A percentile compares a stretch with the other conserved stretches of the same genome.
Evolutionary conservation across 1,139 yeast species (phyloP).

Genomic region (Nematodospora anomalae): DNA sequence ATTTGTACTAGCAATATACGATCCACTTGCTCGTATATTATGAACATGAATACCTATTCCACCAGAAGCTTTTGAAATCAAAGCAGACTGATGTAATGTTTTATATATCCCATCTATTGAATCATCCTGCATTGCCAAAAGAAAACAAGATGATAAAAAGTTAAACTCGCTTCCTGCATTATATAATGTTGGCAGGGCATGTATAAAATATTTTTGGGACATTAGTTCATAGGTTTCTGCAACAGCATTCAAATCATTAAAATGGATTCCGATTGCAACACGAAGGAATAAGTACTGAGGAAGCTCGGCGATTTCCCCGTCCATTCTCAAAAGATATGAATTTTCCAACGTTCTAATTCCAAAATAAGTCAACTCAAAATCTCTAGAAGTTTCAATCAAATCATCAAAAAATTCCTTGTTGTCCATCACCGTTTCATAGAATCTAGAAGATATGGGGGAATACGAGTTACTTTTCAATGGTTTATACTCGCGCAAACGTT

Average conservation of each 20-base stretch:
- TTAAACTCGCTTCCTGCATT: conserved; percentile 53
- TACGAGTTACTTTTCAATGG: conserved; percentile 14
- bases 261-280: conserved; percentile 55
- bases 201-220: conserved; percentile 53
- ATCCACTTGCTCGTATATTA: conserved; percentile 51
- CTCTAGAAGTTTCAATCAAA: conserved; percentile 38
- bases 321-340: conserved; percentile 42
- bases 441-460: conserved; percentile 24
- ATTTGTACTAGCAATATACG: conserved; percentile 53
- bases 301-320: conserved; percentile 42
- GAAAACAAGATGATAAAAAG: conserved; percentile 54
- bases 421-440: conserved; percentile 31
- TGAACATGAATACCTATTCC: conserved; percentile 61
- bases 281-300: conserved; percentile 54
- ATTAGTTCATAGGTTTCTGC: conserved; percentile 51
- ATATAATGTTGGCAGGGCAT: conserved; percentile 57
- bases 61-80: conserved; percentile 59
- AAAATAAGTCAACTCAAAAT: conserved; percentile 46
- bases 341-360: conserved; percentile 54
- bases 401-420: conserved; percentile 36
- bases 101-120: conserved; percentile 60
- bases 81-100: conserved; percentile 53
- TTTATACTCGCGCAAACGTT: conserved; percentile 21
- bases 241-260: conserved; percentile 36
- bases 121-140: conserved; percentile 58